Conservation (phyloP, 177 flowering plant genomes). For the Vitis hybrid region DNA sequence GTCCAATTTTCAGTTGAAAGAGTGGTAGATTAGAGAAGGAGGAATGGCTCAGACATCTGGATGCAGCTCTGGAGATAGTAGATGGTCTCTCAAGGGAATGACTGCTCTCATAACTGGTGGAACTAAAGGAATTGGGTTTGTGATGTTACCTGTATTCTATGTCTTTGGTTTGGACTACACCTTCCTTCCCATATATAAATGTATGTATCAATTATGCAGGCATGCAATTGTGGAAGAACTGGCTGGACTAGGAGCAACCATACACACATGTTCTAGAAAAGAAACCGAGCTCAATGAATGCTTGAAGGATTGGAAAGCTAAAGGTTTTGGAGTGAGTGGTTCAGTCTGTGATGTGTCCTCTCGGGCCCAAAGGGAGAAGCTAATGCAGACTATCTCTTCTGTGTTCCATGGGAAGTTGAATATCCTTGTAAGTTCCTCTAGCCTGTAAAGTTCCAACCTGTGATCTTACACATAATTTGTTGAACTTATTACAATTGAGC, state of each 20-base stretch:
- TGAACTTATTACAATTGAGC: no score
- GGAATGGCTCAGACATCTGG: no score
- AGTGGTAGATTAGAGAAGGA: no score
- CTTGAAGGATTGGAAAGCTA: conserved; percentile 36
- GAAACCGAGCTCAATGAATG: conserved; percentile 34
- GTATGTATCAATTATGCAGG: conserved; percentile 20
- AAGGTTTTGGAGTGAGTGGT: conserved; percentile 42
- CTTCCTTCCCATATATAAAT: neutral
- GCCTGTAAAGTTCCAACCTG: neutral
- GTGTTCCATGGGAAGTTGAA: conserved; percentile 53
- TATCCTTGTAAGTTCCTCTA: conserved; percentile 38
- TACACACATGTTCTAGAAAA: conserved; percentile 43
- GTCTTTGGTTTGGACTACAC: neutral
- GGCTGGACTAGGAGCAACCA: conserved; percentile 39
- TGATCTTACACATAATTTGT: no score
- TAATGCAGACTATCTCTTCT: conserved; percentile 41
- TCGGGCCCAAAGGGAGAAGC: conserved; percentile 30
- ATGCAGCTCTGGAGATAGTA: neutral
- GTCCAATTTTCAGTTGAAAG: no score
- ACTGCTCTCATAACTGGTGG: conserved; percentile 72
- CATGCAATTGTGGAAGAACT: conserved; percentile 54
- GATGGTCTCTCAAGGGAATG: conserved; percentile 61
- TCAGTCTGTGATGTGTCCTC: conserved; percentile 50
- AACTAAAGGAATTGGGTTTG: conserved; percentile 58
- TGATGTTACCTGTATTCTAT: neutral